These are phyloP conservation scores for Monosporozyma unispora DNA, from an alignment of 805 yeast species.

Conservation along the genomic window DNA sequence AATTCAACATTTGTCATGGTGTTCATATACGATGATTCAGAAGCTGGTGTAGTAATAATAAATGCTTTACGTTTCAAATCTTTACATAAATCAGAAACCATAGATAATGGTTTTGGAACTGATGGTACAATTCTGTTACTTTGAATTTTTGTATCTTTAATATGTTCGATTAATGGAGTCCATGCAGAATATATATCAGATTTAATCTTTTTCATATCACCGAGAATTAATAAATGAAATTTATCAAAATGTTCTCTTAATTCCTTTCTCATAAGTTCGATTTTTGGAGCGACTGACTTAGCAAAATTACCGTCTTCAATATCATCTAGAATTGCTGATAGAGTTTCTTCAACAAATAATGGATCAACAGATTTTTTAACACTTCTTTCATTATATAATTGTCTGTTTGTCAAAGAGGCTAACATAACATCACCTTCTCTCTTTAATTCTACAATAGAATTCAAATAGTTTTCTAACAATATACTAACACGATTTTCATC, in stretches of 20 bases:
- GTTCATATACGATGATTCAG: constrained; percentile 68
- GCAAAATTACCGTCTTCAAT: constrained; percentile 48
- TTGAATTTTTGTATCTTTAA: constrained; percentile 1
- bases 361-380: constrained; percentile 58
- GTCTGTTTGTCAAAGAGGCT: constrained; percentile 48
- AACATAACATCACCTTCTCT: constrained; percentile 47
- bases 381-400: constrained; percentile 49
- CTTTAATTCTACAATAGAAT: constrained; percentile 32
- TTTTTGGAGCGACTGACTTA: constrained; percentile 23
- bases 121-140: constrained; percentile 15
- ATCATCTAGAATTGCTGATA: constrained; percentile 38
- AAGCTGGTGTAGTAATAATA: constrained; percentile 68
- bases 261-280: constrained; percentile 42
- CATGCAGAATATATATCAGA: constrained; percentile 22
- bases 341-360: constrained; percentile 51
- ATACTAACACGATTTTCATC: constrained; percentile 65
- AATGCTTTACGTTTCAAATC: constrained; percentile 43
- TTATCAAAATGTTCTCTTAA: constrained; percentile 44
- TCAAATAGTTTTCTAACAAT: constrained; percentile 35
- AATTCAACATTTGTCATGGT: constrained; percentile 51
- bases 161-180: constrained; percentile 10
- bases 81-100: constrained; percentile 48
- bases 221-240: constrained; percentile 59
- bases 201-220: constrained; percentile 47
- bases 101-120: constrained; percentile 46